Evolutionary conservation across 192 early-diverging fungal species (phyloP), one percentile per base, ranked within the genome.

Genomic region (Backusella parvicylindrica): DNA sequence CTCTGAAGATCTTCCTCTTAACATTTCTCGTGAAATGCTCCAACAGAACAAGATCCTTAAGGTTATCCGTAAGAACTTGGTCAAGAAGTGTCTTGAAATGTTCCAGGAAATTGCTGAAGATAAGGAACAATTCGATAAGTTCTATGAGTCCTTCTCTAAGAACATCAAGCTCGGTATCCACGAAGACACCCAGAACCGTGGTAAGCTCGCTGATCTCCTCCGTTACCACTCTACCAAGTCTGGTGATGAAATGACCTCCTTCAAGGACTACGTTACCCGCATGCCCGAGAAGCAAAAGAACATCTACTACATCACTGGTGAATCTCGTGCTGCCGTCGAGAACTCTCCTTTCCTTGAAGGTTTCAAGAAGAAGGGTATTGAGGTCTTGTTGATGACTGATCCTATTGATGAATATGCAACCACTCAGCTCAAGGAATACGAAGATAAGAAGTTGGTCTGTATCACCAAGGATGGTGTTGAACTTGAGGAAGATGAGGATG

Each of bases 211-310:
- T 81, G 96, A 99, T 75, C 90, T 99, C 74, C 92, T 99, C 77
- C 95, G 97, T 79, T 99, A 93, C 92, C 85, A 94, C 95, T 97
- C 96, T 75, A 98, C 98, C 91, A 98, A 97, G 92, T 99, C 97
- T 81, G 91, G 91, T 66, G 97, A 99, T 79, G 97, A 99, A 86
- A 84, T 93, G 87, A 97, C 97, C 79, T 98, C 97, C 69, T 87
- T 99, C 84, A 98, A 99, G 93, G 98, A 99, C 91, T 99, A 99
- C 83, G 91, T 99, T 77, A 98, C 96, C 75, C 98, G 98, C 85
- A 99, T 99, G 98, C 94, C 96, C 85, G 97, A 98, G 90, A 97
- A 97, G 93, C 98, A 99, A 87, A 97, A 99, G 93, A 93, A 95
- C 90, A 99, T 99, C 87, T 99, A 99, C 90, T 96, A 95, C 88